These are phyloP conservation scores for Pythium phragmitis DNA, from an alignment of 352 stramenopile species.

Conservation along the genomic window DNA sequence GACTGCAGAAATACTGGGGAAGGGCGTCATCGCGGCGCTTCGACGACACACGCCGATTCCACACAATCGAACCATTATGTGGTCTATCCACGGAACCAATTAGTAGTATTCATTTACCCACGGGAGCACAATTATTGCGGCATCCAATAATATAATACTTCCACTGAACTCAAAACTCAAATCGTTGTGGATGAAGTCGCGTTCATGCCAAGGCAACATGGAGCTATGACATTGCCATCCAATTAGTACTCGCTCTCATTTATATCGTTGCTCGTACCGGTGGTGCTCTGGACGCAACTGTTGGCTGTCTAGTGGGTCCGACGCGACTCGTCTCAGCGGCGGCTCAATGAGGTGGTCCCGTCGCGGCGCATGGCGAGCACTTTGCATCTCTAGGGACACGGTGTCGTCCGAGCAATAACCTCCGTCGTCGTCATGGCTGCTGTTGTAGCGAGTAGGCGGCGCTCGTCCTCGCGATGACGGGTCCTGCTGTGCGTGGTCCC, in stretches of 20 bases:
- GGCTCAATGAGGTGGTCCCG: not conserved
- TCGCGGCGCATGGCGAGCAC: not conserved
- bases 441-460: not conserved
- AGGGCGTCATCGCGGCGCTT: not conserved
- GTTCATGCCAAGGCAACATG: too few relatives aligned
- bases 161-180: too few relatives aligned
- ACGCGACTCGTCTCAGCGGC: not conserved
- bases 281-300: not conserved
- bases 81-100: not conserved
- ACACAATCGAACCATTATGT: not conserved
- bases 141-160: too few relatives aligned
- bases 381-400: not conserved
- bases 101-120: too few relatives aligned
- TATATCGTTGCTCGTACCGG: not conserved
- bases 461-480: not conserved
- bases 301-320: not conserved
- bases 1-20: constrained; percentile 3
- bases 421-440: not conserved
- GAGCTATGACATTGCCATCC: too few relatives aligned
- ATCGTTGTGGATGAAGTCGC: too few relatives aligned
- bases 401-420: constrained; percentile 3
- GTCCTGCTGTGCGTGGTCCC: not conserved
- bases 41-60: not conserved
- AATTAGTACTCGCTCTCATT: too few relatives aligned
- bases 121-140: too few relatives aligned